Evolutionary conservation across 1,284 basidiomycete genomes (phyloP).

Genomic region (Caloboletus inedulis): DNA sequence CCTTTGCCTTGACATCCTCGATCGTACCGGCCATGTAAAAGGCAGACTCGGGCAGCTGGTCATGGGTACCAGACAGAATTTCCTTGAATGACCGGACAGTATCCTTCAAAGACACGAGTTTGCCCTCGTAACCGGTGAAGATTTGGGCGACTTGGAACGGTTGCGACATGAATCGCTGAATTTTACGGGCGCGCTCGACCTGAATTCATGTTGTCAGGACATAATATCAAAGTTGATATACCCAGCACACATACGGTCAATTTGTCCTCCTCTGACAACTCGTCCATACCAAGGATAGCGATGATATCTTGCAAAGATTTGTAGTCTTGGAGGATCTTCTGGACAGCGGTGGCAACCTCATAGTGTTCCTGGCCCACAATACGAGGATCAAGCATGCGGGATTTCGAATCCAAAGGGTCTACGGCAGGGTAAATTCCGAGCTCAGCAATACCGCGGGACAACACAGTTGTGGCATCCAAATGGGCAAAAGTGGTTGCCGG

Average conservation of each 20-base stretch:
- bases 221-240: not conserved
- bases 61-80: slow-evolving; percentile 89
- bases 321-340: slow-evolving; percentile 99
- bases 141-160: slow-evolving; percentile 99
- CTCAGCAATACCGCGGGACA: slow-evolving; percentile 99
- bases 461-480: slow-evolving; percentile 98
- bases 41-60: slow-evolving; percentile 87
- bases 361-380: slow-evolving; percentile 94
- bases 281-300: slow-evolving; percentile 99
- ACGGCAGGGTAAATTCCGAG: slow-evolving; percentile 99
- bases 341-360: slow-evolving; percentile 90
- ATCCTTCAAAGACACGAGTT: slow-evolving; percentile 91
- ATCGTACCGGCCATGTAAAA: slow-evolving; percentile 96
- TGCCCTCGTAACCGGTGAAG: slow-evolving; percentile 98
- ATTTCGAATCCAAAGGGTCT: slow-evolving; percentile 98
- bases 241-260: slow-evolving; percentile 71
- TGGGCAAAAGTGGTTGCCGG: slow-evolving; percentile 99
- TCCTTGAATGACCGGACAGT: slow-evolving; percentile 93
- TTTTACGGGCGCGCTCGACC: slow-evolving; percentile 88
- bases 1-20: slow-evolving; percentile 94
- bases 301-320: slow-evolving; percentile 98
- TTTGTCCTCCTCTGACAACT: slow-evolving; percentile 99
- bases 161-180: slow-evolving; percentile 98
- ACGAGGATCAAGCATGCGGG: slow-evolving; percentile 99
- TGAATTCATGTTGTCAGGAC: slow-evolving; percentile 28